Conservation (phyloP, 2,329 filamentous ascomycete genomes). For the Rhynchosporium agropyri region DNA sequence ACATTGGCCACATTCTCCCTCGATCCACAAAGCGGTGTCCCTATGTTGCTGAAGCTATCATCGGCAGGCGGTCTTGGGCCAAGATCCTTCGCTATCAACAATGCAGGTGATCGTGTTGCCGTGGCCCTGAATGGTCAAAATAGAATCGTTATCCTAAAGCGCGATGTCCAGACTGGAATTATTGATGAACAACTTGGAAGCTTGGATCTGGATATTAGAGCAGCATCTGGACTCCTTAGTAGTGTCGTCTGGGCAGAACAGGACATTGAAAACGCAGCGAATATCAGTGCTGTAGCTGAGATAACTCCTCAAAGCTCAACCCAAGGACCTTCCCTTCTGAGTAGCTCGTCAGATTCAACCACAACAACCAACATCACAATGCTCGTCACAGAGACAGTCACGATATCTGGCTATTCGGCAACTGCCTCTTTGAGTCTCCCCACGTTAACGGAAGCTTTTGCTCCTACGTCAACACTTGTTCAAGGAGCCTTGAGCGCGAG, state of each 20-base stretch:
- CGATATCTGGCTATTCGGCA: too few species aligned
- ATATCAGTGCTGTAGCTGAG: neutral
- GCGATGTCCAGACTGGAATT: conserved; percentile 9
- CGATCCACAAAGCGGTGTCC: conserved; percentile 40
- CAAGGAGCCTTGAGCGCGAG: too few species aligned
- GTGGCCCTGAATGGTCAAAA: conserved; percentile 9
- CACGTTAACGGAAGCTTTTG: too few species aligned
- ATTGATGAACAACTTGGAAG: conserved; percentile 36
- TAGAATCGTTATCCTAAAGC: neutral
- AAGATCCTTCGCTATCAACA: conserved; percentile 48
- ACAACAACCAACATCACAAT: neutral
- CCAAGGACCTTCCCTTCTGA: neutral
- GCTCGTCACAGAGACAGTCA: too few species aligned
- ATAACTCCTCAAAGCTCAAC: neutral
- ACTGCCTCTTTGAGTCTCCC: too few species aligned
- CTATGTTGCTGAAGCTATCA: conserved; percentile 45
- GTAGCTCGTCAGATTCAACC: neutral
- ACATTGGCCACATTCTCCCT: conserved; percentile 47
- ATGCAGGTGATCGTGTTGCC: conserved; percentile 46
- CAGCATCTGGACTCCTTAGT: conserved; percentile 3
- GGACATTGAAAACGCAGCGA: neutral
- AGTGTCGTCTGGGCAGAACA: conserved; percentile 19
- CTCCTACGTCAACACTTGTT: too few species aligned
- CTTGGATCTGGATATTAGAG: conserved; percentile 32
- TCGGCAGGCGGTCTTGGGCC: conserved; percentile 49